Conservation (phyloP, 1,139 yeast genomes). For the Pichia norvegensis region DNA sequence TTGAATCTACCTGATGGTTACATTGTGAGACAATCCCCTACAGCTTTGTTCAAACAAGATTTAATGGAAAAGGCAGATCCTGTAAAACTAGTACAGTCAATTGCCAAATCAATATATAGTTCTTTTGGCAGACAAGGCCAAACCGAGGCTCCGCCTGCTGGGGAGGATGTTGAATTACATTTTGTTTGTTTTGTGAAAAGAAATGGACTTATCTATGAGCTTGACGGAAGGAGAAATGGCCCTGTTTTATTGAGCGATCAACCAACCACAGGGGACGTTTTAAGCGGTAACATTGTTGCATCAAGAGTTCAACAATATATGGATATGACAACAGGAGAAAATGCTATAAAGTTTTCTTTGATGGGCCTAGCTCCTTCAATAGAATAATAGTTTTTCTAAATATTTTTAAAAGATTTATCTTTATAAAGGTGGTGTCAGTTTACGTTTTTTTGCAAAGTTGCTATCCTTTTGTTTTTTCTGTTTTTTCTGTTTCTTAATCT, state of each 20-base stretch:
- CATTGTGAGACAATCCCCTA: conserved; percentile 30
- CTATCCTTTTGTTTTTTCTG: conserved; percentile 1
- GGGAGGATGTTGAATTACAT: conserved; percentile 60
- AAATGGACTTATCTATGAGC: conserved; percentile 58
- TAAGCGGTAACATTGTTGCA: conserved; percentile 44
- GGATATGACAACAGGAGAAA: conserved; percentile 49
- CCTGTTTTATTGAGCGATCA: conserved; percentile 50
- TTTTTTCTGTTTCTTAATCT: not conserved
- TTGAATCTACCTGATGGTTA: conserved; percentile 50
- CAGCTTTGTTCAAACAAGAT: conserved; percentile 23
- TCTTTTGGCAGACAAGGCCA: conserved; percentile 63
- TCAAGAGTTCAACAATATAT: conserved; percentile 61
- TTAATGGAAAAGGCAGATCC: conserved; percentile 31
- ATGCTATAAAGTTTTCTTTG: conserved; percentile 56
- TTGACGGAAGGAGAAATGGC: conserved; percentile 84
- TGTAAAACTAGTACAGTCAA: conserved; percentile 41
- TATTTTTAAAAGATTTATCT: not conserved
- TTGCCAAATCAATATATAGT: conserved; percentile 39
- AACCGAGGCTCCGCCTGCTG: conserved; percentile 72
- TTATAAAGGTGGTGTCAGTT: not conserved
- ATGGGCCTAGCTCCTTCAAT: conserved; percentile 57
- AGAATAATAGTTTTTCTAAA: conserved; percentile 27
- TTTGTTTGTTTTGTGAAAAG: conserved; percentile 68
- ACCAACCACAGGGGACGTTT: conserved; percentile 35
- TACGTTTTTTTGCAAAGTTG: not conserved